Evolutionary conservation across 306 rosid genomes (phyloP).

Genomic region (Vicia faba): DNA sequence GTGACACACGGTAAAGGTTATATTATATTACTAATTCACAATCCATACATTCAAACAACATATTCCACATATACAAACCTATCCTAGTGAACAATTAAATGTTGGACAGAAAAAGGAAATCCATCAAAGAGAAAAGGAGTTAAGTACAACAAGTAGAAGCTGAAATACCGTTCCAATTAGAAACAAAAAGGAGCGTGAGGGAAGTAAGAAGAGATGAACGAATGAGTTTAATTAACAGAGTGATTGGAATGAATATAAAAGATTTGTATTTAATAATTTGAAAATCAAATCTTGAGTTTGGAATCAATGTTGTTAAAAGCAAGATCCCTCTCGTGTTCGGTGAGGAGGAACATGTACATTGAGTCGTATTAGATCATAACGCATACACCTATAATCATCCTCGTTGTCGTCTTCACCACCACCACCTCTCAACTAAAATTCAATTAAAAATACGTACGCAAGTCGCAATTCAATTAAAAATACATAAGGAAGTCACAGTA

Average conservation of each 20-base stretch:
- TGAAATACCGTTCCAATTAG: slow-evolving; percentile 2
- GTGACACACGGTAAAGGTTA: background rate
- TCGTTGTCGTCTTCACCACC: background rate
- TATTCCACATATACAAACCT: slow-evolving; percentile 28
- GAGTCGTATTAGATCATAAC: background rate
- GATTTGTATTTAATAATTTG: slow-evolving; percentile 10
- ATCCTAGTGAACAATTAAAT: background rate
- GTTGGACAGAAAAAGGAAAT: slow-evolving; percentile 1
- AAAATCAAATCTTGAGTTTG: background rate
- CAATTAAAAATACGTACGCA: background rate
- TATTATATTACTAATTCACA: background rate
- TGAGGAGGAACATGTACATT: background rate
- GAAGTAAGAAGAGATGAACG: background rate
- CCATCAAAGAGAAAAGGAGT: slow-evolving; percentile 5
- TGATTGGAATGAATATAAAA: background rate
- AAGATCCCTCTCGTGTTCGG: background rate
- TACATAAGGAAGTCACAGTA: too few relatives aligned
- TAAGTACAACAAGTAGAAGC: background rate
- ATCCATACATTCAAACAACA: slow-evolving; percentile 14
- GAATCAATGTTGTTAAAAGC: background rate
- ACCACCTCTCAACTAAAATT: background rate
- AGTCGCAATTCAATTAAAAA: too few relatives aligned
- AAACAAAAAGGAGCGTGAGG: background rate
- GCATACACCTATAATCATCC: background rate
- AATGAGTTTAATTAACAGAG: background rate